Percentiles rank a stretch among this genome's conserved stretches.
Evolutionary conservation across 345 rosid genomes (phyloP).

Genomic region (Anacardium occidentale): DNA sequence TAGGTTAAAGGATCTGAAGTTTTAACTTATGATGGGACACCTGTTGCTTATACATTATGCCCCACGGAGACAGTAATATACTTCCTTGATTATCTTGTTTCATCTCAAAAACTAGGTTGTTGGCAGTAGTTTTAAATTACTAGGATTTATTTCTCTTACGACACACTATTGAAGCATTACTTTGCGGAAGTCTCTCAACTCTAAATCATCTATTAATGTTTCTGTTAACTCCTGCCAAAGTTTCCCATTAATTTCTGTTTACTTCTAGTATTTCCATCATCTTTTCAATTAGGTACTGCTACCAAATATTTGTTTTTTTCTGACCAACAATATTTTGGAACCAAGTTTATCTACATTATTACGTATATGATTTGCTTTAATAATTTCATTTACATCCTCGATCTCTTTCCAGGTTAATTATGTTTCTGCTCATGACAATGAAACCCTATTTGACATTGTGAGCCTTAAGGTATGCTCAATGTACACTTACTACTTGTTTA

Average conservation of each 20-base stretch:
- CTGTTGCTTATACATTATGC: slow-evolving; percentile 71
- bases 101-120: background rate
- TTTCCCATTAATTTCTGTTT: background rate
- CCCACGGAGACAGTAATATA: slow-evolving; percentile 73
- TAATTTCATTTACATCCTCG: slow-evolving; percentile 16
- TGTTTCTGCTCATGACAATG: slow-evolving; percentile 99
- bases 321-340: slow-evolving; percentile 3
- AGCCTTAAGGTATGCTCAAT: slow-evolving; percentile 67
- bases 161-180: too few relatives aligned
- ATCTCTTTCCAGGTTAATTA: slow-evolving; percentile 61
- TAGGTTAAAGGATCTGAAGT: slow-evolving; percentile 84
- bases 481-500: slow-evolving; percentile 6
- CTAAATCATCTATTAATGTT: slow-evolving; percentile 1
- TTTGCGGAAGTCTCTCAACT: too few relatives aligned
- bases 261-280: background rate
- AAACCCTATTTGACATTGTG: slow-evolving; percentile 82
- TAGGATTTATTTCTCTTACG: too few relatives aligned
- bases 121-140: too few relatives aligned
- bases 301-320: background rate
- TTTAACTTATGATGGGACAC: slow-evolving; percentile 60
- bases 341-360: background rate
- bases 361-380: slow-evolving; percentile 4
- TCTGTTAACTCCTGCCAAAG: background rate
- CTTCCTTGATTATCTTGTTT: background rate
- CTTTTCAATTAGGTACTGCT: background rate